Conservation (phyloP, 306 rosid genomes). For the Ormosia emarginata region DNA sequence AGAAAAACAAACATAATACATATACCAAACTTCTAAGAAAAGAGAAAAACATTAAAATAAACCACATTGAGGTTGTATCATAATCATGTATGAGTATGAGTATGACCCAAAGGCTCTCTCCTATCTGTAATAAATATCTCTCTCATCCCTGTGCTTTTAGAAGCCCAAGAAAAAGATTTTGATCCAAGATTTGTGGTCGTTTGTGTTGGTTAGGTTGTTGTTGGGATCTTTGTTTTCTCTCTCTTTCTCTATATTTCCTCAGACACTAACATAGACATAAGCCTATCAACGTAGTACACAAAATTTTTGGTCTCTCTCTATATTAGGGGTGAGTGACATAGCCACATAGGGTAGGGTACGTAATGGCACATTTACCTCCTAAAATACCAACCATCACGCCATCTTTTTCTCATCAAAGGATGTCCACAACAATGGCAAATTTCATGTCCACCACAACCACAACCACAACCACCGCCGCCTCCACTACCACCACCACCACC, state of each 20-base stretch:
- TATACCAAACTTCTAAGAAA: conserved; percentile 19
- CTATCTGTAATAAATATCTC: background rate
- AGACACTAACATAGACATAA: background rate
- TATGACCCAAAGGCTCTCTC: conserved; percentile 12
- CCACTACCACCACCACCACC: background rate
- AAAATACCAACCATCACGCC: conserved; percentile 77
- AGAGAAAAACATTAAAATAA: background rate
- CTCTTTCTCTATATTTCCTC: conserved; percentile 14
- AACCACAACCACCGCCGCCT: background rate
- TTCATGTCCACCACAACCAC: conserved; percentile 20
- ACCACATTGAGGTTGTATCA: background rate
- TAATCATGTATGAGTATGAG: too few species aligned
- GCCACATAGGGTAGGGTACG: background rate
- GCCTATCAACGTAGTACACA: conserved; percentile 9
- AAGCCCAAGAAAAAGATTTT: conserved; percentile 34
- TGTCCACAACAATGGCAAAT: conserved; percentile 32
- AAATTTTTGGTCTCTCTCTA: conserved; percentile 5
- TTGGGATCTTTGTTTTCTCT: conserved; percentile 14
- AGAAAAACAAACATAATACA: background rate
- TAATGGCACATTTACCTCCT: conserved; percentile 93
- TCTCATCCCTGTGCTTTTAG: conserved; percentile 26
- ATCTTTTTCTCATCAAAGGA: conserved; percentile 44
- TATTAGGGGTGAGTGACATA: conserved; percentile 12
- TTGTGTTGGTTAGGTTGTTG: conserved; percentile 35
- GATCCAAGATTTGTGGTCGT: conserved; percentile 28